Percentiles rank a stretch among this genome's conserved stretches.
phyloP scores from a whole-genome alignment of 805 yeast species.

The Jamesozyma lodderae region DNA sequence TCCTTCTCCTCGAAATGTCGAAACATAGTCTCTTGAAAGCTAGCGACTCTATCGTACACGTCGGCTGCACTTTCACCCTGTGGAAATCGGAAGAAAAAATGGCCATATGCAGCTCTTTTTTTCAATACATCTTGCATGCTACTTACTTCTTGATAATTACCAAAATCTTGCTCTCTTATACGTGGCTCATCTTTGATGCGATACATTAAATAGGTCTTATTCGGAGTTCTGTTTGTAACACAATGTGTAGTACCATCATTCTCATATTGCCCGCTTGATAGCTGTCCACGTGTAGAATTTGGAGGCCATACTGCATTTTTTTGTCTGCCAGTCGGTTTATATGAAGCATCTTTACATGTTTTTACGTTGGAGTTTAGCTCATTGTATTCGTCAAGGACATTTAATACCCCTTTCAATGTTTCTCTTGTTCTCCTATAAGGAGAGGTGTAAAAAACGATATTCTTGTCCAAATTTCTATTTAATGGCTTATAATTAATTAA shows the following conservation, averaged over 20 bases:
- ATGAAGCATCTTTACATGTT: conserved; percentile 10
- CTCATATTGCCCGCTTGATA: conserved; percentile 24
- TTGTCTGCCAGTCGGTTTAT: conserved; percentile 21
- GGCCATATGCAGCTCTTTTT: conserved; percentile 82
- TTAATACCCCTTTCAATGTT: conserved; percentile 63
- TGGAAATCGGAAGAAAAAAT: conserved; percentile 81
- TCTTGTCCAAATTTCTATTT: conserved; percentile 38
- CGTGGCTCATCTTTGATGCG: conserved; percentile 78
- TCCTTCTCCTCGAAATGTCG: conserved; percentile 59
- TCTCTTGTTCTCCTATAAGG: conserved; percentile 82
- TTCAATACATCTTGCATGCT: conserved; percentile 76
- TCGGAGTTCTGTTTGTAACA: conserved; percentile 4
- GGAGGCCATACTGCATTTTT: conserved; percentile 26
- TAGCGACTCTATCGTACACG: conserved; percentile 83
- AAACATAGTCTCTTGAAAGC: conserved; percentile 79
- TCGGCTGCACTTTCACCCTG: conserved; percentile 96
- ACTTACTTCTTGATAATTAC: conserved; percentile 75
- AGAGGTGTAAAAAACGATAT: conserved; percentile 72
- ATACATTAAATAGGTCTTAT: conserved; percentile 35
- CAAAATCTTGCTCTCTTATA: conserved; percentile 91
- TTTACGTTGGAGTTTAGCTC: conserved; percentile 19
- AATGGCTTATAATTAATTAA: conserved; percentile 13
- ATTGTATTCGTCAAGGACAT: conserved; percentile 39
- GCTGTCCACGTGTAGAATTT: conserved; percentile 4
- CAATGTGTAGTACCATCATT: conserved; percentile 14